Evolutionary conservation across 2,329 filamentous ascomycete species (phyloP), one percentile per base, ranked within the genome.

Genomic region (Kalaharituber pfeilii): DNA sequence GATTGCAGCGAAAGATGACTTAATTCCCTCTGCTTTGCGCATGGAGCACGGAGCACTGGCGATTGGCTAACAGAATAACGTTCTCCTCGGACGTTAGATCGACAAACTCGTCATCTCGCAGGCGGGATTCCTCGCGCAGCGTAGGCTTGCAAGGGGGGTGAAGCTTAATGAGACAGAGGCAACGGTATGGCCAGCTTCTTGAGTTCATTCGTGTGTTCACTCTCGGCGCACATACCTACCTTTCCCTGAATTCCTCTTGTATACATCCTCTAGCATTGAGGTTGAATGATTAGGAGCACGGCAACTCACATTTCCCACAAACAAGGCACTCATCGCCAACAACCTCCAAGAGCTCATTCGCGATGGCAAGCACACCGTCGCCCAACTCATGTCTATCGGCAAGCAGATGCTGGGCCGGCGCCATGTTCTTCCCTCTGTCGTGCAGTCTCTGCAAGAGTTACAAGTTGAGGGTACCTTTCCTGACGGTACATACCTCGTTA

Each of bases 71-170:
- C 4, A 13, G 13, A 39, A 39, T 39, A 39, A 15, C 15, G n/a
- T 18, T 18, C 24, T 47, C 13, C 25, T 47, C 25, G n/a, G n/a
- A n/a, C n/a, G n/a, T 22, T 44, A 96, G 89, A 76, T 96, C 66
- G 89, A 96, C 75, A 96, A 96, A 79, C 85, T 96, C 70, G 77
- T 83, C 67, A 89, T 94, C 67, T 85, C 87, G 53, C 86, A 95
- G 70, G 73, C 94, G 58, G 89, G 89, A 63, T 76, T 83, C 62
- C 76, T 95, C 50, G 89, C 89, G 53, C 89, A 96, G 72, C 78
- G 82, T 60, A 79, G 89, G 57, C 79, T 96, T 61, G 89, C 89
- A 28, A 75, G 89, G 64, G 89, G 89, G 51, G 80, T 95, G 53
- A 83, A 81, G 66, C 73, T 96, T 63, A 96, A 96, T 66, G 86